Evolutionary conservation across 208 protist genomes (phyloP), one percentile per base, ranked within the genome.

Genomic region (Leishmania tarentolae): DNA sequence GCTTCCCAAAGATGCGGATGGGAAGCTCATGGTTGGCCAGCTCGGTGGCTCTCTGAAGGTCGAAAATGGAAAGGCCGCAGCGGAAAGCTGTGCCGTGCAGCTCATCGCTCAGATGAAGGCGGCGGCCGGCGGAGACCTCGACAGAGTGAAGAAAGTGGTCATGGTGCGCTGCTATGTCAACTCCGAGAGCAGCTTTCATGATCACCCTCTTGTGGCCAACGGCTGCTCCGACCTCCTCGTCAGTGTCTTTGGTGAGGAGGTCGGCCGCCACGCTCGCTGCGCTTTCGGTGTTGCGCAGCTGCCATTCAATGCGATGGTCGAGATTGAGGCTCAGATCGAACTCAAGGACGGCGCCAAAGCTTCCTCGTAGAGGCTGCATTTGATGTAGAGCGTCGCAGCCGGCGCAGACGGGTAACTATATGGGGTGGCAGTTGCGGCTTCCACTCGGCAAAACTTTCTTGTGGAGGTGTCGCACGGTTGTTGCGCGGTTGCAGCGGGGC

Each of bases 91-190:
- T 66, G 88, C 78, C 21, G 35, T 95, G 28, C 78, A 84, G 74
- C 59, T 97, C 28, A 76, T 95, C 40, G 86, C 86, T 21, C 88
- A 92, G 76, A 87, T 96, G 73, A 93, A 93, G 77, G 89, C 87
- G 35, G 91, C 93, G 1, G 80, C 89, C 17, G 83, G 72, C 21
- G 89, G 89, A 46, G 83, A 95, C 81, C 86, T 95, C 7, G 85
- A 87, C 82, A 79, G 82, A 40, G 89, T 97, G 61, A 92, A 89
- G 78, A 93, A 89, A 46, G 90, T 97, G 53, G 89, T 94, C 42
- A 95, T 95, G 84, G 84, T 97, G 57, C 90, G 75, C 66, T 92
- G 88, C 76, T 97, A 92, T 85, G 92, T 97, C 13, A 93, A 91
- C 82, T 93, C 93, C 7, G 74, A 84, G 5, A 81, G 82, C 61